Percentiles rank a stretch among this genome's conserved stretches.
phyloP scores from a whole-genome alignment of 345 rosid species.

The Turnera subulata region DNA sequence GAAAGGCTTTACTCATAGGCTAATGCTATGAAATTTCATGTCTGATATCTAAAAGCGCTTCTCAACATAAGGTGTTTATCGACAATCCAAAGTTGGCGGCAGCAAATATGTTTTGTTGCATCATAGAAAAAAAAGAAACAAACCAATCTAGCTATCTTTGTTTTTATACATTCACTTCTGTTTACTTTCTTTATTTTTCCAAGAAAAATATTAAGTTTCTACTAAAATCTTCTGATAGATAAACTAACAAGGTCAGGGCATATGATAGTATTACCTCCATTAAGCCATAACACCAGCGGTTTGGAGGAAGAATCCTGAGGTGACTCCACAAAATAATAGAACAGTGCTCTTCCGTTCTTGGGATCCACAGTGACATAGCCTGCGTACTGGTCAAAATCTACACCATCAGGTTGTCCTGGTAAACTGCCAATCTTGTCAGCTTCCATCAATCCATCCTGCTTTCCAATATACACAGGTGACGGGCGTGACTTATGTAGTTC shows the following conservation, averaged over 20 bases:
- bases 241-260: not conserved
- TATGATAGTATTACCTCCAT: conserved; percentile 20
- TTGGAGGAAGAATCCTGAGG: conserved; percentile 32
- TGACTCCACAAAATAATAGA: conserved; percentile 42
- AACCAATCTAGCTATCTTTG: too few relatives aligned
- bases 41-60: too few relatives aligned
- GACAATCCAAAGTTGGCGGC: too few relatives aligned
- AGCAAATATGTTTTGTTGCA: too few relatives aligned
- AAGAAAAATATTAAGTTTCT: not conserved
- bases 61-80: too few relatives aligned
- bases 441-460: conserved; percentile 23
- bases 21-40: too few relatives aligned
- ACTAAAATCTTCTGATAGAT: not conserved
- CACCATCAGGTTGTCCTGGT: conserved; percentile 37
- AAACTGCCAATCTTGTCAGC: conserved; percentile 25
- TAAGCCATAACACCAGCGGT: conserved; percentile 42
- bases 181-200: not conserved
- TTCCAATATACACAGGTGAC: conserved; percentile 20
- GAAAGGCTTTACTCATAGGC: too few relatives aligned
- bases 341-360: conserved; percentile 26
- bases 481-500: not conserved
- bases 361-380: conserved; percentile 36
- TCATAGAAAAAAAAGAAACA: too few relatives aligned
- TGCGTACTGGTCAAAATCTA: conserved; percentile 35
- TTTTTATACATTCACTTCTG: not conserved